Conservation (phyloP, 192 early-diverging fungal genomes). For the Coemansia biformis region DNA sequence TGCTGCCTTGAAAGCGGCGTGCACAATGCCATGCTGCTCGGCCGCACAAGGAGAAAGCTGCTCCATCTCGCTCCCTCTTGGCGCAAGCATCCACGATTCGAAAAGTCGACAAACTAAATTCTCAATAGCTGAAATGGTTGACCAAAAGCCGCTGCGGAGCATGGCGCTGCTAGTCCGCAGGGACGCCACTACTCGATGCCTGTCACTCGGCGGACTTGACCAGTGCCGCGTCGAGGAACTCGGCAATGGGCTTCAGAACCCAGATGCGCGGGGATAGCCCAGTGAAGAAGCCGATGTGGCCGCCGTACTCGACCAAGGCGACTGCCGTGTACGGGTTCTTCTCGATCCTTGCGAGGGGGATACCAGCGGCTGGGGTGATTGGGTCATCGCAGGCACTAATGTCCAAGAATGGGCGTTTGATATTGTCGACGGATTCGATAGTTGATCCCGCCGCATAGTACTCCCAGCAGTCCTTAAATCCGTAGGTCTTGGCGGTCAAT, state of each 20-base stretch:
- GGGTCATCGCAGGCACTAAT: conserved; percentile 86
- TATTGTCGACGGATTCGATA: conserved; percentile 51
- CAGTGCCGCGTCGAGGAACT: conserved; percentile 47
- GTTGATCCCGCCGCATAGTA: conserved; percentile 66
- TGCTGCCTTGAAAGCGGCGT: no score
- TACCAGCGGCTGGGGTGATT: conserved; percentile 57
- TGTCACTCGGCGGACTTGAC: no score
- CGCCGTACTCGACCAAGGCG: conserved; percentile 71
- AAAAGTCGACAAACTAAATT: no score
- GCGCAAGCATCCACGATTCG: no score
- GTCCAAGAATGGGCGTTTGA: conserved; percentile 70
- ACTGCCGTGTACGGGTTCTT: conserved; percentile 74
- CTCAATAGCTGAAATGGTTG: no score
- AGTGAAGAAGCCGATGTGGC: conserved; percentile 81
- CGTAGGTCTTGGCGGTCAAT: conserved; percentile 64
- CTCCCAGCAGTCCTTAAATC: conserved; percentile 75
- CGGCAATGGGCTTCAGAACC: conserved; percentile 57
- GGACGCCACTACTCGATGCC: no score
- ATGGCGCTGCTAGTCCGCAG: no score
- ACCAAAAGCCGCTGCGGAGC: no score
- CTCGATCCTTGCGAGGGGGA: conserved; percentile 68
- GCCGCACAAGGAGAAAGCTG: no score
- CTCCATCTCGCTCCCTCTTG: no score
- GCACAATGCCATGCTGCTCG: no score
- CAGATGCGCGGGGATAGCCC: conserved; percentile 44